Percentiles rank a stretch among this genome's conserved stretches.
Evolutionary conservation across 2,329 filamentous ascomycete species (phyloP).

Genomic region (Neopestalotiopsis sp.): DNA sequence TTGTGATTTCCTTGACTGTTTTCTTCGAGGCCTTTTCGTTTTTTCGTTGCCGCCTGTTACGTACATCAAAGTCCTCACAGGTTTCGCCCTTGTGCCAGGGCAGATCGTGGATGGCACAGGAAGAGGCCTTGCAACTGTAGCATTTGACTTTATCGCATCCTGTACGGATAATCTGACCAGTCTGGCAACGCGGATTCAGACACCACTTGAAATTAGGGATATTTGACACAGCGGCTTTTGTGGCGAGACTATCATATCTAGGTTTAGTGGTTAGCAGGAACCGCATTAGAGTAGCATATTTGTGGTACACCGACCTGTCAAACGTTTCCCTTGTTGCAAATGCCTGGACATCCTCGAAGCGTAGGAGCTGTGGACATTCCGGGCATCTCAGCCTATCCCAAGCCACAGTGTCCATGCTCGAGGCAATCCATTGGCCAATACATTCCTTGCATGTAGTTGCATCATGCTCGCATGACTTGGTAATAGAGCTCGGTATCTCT

Average conservation of each 20-base stretch:
- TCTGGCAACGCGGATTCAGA: conserved; percentile 40
- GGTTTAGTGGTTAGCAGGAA: too few species aligned
- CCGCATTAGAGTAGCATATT: background rate
- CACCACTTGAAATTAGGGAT: conserved; percentile 45
- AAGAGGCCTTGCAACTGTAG: conserved; percentile 34
- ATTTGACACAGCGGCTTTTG: conserved; percentile 35
- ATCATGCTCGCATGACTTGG: conserved; percentile 35
- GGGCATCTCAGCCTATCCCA: conserved; percentile 43
- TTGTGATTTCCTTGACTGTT: conserved; percentile 38
- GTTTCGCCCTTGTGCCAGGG: conserved; percentile 45
- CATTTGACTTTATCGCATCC: conserved; percentile 40
- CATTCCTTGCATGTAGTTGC: conserved; percentile 40
- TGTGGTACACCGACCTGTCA: conserved; percentile 22
- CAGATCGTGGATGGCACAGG: conserved; percentile 42
- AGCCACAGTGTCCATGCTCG: conserved; percentile 33
- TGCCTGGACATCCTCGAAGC: conserved; percentile 36
- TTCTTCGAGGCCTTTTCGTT: conserved; percentile 41
- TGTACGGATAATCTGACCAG: conserved; percentile 42
- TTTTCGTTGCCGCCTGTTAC: conserved; percentile 33
- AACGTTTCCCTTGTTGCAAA: conserved; percentile 36
- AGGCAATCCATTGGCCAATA: conserved; percentile 39
- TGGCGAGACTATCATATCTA: conserved; percentile 41
- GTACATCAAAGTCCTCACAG: conserved; percentile 42
- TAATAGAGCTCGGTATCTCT: conserved; percentile 39
- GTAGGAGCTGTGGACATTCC: conserved; percentile 38